A percentile compares a stretch with the other conserved stretches of the same genome.
phyloP scores from a whole-genome alignment of 495 filamentous ascomycete species.

The Clavariopsis aquatica region DNA sequence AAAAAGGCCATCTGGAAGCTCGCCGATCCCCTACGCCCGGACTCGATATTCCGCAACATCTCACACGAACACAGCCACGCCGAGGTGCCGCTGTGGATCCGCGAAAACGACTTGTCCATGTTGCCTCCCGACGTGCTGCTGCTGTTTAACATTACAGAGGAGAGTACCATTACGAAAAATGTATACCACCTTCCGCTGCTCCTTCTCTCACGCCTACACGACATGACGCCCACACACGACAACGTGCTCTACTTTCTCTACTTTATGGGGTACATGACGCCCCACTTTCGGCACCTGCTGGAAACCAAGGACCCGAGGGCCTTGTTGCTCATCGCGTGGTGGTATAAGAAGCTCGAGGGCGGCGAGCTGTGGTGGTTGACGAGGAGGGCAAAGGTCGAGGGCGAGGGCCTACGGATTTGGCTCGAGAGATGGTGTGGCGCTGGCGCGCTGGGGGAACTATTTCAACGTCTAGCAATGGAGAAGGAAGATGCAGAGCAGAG shows the following conservation, averaged over 20 bases:
- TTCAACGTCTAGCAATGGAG: neutral
- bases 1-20: slow-evolving; percentile 46
- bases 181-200: slow-evolving; percentile 37
- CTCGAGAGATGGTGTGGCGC: slow-evolving; percentile 24
- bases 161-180: slow-evolving; percentile 24
- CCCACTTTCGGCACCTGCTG: slow-evolving; percentile 41
- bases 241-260: slow-evolving; percentile 44
- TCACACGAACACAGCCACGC: neutral
- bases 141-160: slow-evolving; percentile 6
- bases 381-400: slow-evolving; percentile 45
- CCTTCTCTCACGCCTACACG: slow-evolving; percentile 38
- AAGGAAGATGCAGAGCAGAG: neutral
- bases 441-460: neutral
- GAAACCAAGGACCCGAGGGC: slow-evolving; percentile 47
- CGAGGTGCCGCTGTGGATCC: neutral
- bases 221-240: slow-evolving; percentile 34
- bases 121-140: neutral
- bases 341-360: slow-evolving; percentile 46
- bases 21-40: slow-evolving; percentile 44
- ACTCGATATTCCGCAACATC: slow-evolving; percentile 40
- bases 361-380: slow-evolving; percentile 48
- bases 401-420: slow-evolving; percentile 41
- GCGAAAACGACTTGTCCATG: neutral
- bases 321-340: slow-evolving; percentile 48
- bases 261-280: slow-evolving; percentile 45